Evolutionary conservation across 192 early-diverging fungal species (phyloP), one percentile per base, ranked within the genome.

Genomic region (Chytriomyces hyalinus): DNA sequence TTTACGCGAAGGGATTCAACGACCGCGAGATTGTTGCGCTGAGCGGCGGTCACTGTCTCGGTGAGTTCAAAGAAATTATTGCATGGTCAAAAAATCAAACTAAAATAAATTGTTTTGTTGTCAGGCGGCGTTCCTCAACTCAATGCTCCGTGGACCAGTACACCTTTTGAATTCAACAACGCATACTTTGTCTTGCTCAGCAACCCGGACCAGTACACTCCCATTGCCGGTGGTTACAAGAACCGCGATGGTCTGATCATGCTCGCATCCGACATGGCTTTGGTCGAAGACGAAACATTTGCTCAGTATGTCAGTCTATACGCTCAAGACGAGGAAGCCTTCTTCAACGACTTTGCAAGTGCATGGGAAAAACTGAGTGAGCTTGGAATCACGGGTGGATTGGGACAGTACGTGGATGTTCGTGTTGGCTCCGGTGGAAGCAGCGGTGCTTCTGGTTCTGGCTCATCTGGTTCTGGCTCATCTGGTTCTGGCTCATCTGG

Each of bases 301-400:
- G 49, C 51, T 64, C 49, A 44, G 22, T 48, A 46, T 28, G 73
- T 78, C 48, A 49, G 78, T 0, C 6, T 22, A 43, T 80, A 73
- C 46, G 77, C 77, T 9, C 22, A 11, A 43, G 60, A 73, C 60
- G 60, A 60, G 60, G 20, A 17, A 24, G 44, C 61, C 2, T 73
- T 78, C 68, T 77, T 77, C 51, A 65, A 17, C n/a, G 97, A 98
- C 84, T 98, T 98, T 85, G 83, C 95, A 61, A 85, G 82, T 65
- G 95, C 90, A 6, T 96, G 94, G 62, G 84, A 83, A 72, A 97
- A 96, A 87, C 88, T 98, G 49, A 80, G 93, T 43, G 94, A 97
- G 76, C 87, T 98, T 50, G 97, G 96, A 76, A 90, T 94, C 53
- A 36, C 36, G 36, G 36, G 36, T 36, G 36, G 36, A 36, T 36